Percentiles rank a stretch among this genome's conserved stretches.
Evolutionary conservation across 2,329 filamentous ascomycete genomes (phyloP).

Genomic region (Passalora sequoiae): DNA sequence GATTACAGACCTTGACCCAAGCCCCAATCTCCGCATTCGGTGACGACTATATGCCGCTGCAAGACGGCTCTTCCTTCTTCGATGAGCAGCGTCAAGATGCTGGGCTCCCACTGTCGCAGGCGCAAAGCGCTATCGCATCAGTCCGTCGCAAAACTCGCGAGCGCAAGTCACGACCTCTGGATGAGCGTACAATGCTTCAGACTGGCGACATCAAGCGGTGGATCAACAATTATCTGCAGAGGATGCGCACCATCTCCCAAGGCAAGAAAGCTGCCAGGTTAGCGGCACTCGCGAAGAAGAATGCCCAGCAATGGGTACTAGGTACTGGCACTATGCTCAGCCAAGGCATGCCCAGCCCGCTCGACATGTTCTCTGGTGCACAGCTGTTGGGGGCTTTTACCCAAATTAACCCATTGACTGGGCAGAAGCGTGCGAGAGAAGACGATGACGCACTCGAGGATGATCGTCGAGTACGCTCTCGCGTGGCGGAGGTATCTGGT

Average conservation of each 20-base stretch:
- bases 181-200: constrained; percentile 49
- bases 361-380: constrained; percentile 56
- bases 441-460: constrained; percentile 27
- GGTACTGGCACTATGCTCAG: constrained; percentile 47
- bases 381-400: constrained; percentile 48
- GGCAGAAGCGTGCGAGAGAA: constrained; percentile 27
- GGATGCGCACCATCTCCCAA: constrained; percentile 51
- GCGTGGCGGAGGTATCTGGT: constrained; percentile 32
- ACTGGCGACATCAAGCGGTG: constrained; percentile 54
- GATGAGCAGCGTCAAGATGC: constrained; percentile 18
- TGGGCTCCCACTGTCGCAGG: constrained; percentile 23
- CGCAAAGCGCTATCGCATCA: constrained; percentile 37
- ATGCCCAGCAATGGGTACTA: constrained; percentile 58
- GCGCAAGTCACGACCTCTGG: constrained; percentile 40
- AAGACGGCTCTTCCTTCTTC: constrained; percentile 19
- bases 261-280: constrained; percentile 41
- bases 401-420: constrained; percentile 28
- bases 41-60: constrained; percentile 31
- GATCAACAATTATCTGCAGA: constrained; percentile 54
- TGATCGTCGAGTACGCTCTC: constrained; percentile 27
- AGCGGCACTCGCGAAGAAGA: constrained; percentile 52
- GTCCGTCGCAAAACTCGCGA: constrained; percentile 35
- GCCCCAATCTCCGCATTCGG: too few relatives aligned
- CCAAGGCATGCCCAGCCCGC: constrained; percentile 43
- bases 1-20: too few relatives aligned